Conservation (phyloP, 306 rosid genomes). For the Acacia confusa region DNA sequence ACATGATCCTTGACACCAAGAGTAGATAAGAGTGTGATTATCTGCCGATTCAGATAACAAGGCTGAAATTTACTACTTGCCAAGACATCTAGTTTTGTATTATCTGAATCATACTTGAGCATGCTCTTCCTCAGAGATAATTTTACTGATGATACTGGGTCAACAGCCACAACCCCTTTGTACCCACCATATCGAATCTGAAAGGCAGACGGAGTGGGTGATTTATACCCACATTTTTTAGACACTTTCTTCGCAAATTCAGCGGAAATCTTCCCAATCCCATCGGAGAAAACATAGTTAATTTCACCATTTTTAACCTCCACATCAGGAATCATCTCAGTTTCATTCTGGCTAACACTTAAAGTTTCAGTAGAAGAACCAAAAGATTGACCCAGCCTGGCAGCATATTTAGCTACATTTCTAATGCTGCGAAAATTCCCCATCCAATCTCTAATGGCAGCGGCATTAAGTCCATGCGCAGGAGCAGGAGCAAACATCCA, state of each 20-base stretch:
- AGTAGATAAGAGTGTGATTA: constrained; percentile 78
- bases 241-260: constrained; percentile 71
- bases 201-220: constrained; percentile 66
- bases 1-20: constrained; percentile 61
- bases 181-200: constrained; percentile 90
- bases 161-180: constrained; percentile 91
- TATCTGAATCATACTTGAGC: constrained; percentile 64
- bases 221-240: constrained; percentile 53
- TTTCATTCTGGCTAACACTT: constrained; percentile 48
- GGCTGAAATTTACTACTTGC: constrained; percentile 65
- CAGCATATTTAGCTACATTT: constrained; percentile 95
- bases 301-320: constrained; percentile 6
- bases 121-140: constrained; percentile 78
- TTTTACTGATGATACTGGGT: constrained; percentile 63
- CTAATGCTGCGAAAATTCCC: constrained; percentile 63
- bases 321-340: constrained; percentile 61
- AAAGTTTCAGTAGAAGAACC: constrained; percentile 87
- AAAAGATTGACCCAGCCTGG: constrained; percentile 88
- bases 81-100: constrained; percentile 72
- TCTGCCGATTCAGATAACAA: constrained; percentile 77
- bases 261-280: constrained; percentile 83
- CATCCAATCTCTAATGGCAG: constrained; percentile 61
- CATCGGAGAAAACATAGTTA: constrained; percentile 76
- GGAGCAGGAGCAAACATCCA: constrained; percentile 93
- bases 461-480: constrained; percentile 45